phyloP scores from a whole-genome alignment of 2,329 filamentous ascomycete genomes.

The Ophiosphaerella narmari region DNA sequence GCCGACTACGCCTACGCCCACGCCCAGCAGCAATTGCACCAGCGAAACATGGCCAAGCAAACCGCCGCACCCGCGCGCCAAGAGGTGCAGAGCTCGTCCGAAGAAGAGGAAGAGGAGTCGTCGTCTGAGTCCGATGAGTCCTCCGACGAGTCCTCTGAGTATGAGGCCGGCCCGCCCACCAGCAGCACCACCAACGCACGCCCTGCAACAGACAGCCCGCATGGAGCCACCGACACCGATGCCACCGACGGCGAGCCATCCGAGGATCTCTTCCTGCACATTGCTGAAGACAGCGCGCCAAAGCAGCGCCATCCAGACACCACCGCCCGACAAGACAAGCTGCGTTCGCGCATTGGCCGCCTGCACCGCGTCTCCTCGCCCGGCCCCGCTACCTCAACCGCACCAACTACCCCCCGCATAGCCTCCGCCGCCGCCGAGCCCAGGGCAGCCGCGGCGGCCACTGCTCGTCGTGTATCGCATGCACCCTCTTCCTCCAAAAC shows the following conservation, averaged over 20 bases:
- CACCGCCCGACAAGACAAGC: conserved; percentile 33
- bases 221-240: conserved; percentile 19
- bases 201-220: conserved; percentile 17
- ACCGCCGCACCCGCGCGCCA: conserved; percentile 19
- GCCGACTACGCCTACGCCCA: conserved; percentile 33
- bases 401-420: conserved; percentile 35
- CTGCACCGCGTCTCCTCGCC: conserved; percentile 42
- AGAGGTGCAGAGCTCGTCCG: conserved; percentile 2
- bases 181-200: conserved; percentile 6
- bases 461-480: conserved; percentile 38
- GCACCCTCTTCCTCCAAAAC: conserved; percentile 34
- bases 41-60: conserved; percentile 19
- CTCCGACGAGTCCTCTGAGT: conserved; percentile 26
- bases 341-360: conserved; percentile 46
- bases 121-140: conserved; percentile 39
- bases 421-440: conserved; percentile 34
- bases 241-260: conserved; percentile 30
- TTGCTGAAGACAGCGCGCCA: conserved; percentile 45
- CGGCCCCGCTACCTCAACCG: conserved; percentile 25
- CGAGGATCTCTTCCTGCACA: conserved; percentile 51
- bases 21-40: conserved; percentile 22
- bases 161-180: conserved; percentile 34
- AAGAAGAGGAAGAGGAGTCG: conserved; percentile 13
- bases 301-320: conserved; percentile 31
- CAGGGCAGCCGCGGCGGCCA: conserved; percentile 16